Percentiles rank a stretch among this genome's conserved stretches.
phyloP scores from a whole-genome alignment of 495 filamentous ascomycete genomes.

The Penicillium bialowiezense region DNA sequence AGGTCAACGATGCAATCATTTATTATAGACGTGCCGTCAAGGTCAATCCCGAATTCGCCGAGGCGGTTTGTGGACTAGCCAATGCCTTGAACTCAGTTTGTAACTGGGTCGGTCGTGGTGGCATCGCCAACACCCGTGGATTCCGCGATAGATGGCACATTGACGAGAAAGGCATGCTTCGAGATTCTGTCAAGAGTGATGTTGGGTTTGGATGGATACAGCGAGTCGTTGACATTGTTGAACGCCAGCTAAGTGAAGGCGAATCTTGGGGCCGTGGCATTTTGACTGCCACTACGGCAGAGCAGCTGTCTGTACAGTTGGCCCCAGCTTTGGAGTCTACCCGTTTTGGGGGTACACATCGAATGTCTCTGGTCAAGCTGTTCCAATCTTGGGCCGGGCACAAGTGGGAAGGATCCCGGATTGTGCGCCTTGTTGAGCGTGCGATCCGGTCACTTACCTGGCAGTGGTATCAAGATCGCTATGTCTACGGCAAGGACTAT shows the following conservation, averaged over 20 bases:
- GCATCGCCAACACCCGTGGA: constrained; percentile 67
- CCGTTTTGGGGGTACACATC: constrained; percentile 24
- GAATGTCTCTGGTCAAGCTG: constrained; percentile 35
- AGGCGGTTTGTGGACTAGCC: constrained; percentile 93
- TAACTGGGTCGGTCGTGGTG: constrained; percentile 89
- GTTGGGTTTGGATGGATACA: constrained; percentile 82
- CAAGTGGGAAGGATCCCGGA: constrained; percentile 83
- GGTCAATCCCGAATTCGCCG: constrained; percentile 92
- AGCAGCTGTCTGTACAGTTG: constrained; percentile 50
- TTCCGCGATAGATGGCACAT: constrained; percentile 93
- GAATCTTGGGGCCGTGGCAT: constrained; percentile 80
- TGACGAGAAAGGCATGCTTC: constrained; percentile 77
- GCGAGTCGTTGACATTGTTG: constrained; percentile 91
- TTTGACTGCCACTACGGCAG: constrained; percentile 54
- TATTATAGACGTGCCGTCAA: constrained; percentile 91
- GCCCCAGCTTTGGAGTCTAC: constrained; percentile 32
- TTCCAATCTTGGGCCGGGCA: constrained; percentile 70
- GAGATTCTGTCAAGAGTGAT: constrained; percentile 62
- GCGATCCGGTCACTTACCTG: constrained; percentile 72
- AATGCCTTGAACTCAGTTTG: constrained; percentile 97
- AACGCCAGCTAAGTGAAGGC: constrained; percentile 84
- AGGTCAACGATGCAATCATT: constrained; percentile 83
- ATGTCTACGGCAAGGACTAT: constrained; percentile 59
- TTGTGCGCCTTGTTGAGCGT: constrained; percentile 85
- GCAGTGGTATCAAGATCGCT: constrained; percentile 85